These are phyloP conservation scores for Penicillium waksmanii DNA, from an alignment of 495 filamentous ascomycete species.

Conservation along the genomic window DNA sequence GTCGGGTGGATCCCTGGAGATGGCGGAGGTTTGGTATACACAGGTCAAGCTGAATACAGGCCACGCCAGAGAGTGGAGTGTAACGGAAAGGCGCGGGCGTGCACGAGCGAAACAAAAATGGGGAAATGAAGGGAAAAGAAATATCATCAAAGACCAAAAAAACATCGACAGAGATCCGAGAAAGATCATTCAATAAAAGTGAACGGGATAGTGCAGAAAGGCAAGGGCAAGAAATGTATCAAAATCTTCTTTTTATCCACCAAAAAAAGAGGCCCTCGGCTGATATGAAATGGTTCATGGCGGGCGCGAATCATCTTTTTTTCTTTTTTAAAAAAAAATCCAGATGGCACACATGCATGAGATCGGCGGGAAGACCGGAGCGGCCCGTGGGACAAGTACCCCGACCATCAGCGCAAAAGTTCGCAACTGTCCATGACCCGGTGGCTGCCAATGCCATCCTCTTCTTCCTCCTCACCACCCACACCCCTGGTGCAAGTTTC, in stretches of 20 bases:
- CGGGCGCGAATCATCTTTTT: background rate
- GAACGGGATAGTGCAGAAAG: too few relatives aligned
- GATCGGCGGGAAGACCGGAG: constrained; percentile 53
- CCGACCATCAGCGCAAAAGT: constrained; percentile 27
- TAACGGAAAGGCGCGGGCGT: constrained; percentile 2
- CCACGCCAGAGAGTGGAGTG: constrained; percentile 5
- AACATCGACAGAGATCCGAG: background rate
- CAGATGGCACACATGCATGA: constrained; percentile 47
- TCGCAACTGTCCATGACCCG: constrained; percentile 9
- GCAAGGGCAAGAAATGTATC: too few relatives aligned
- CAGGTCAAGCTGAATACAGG: constrained; percentile 14
- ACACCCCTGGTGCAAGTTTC: constrained; percentile 4
- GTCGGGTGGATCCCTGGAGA: constrained; percentile 21
- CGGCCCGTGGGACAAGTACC: constrained; percentile 50
- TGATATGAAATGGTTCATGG: background rate
- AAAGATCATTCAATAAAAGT: background rate
- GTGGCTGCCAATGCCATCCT: background rate
- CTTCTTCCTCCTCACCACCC: background rate
- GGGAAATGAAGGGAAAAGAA: background rate
- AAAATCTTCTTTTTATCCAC: too few relatives aligned
- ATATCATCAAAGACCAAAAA: background rate
- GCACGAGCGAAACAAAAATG: background rate
- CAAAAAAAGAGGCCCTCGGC: too few relatives aligned
- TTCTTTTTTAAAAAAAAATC: background rate
- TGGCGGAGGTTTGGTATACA: constrained; percentile 4